A percentile compares a stretch with the other conserved stretches of the same genome.
These are phyloP conservation scores for Ogataea pignaliae DNA, from an alignment of 805 yeast species.

Conservation along the genomic window DNA sequence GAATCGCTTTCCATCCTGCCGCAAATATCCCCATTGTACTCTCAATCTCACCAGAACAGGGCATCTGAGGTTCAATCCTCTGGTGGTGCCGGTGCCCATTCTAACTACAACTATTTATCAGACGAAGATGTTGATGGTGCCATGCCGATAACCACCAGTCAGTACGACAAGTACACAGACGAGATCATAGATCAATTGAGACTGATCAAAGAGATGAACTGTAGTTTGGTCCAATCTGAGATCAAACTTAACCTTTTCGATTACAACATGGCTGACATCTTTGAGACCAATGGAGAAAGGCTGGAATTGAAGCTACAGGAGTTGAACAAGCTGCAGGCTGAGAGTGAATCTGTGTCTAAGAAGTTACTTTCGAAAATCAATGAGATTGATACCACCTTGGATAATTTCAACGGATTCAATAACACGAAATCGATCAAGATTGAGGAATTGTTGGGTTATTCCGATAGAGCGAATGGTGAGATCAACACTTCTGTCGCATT, in stretches of 20 bases:
- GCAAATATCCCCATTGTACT: no score
- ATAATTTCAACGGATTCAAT: conserved; percentile 17
- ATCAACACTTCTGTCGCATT: conserved; percentile 66
- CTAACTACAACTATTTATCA: no score
- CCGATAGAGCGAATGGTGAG: conserved; percentile 69
- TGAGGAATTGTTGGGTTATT: conserved; percentile 55
- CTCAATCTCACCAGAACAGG: neutral
- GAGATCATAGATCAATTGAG: conserved; percentile 12
- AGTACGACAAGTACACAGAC: neutral
- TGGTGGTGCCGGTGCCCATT: no score
- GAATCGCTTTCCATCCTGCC: conserved; percentile 8
- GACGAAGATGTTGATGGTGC: no score
- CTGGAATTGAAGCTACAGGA: conserved; percentile 23
- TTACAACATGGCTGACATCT: conserved; percentile 12
- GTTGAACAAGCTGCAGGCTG: conserved; percentile 29
- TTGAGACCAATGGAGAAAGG: conserved; percentile 17
- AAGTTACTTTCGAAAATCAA: conserved; percentile 15
- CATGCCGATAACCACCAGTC: neutral
- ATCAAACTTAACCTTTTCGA: conserved; percentile 15
- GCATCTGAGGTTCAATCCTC: neutral
- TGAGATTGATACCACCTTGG: conserved; percentile 18
- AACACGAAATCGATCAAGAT: conserved; percentile 37
- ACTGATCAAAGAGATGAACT: conserved; percentile 11
- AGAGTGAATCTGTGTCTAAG: conserved; percentile 19
- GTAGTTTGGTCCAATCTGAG: conserved; percentile 12